These are phyloP conservation scores for Carex sylvatica DNA, from an alignment of 202 grass and related monocot genomes.

Conservation along the genomic window DNA sequence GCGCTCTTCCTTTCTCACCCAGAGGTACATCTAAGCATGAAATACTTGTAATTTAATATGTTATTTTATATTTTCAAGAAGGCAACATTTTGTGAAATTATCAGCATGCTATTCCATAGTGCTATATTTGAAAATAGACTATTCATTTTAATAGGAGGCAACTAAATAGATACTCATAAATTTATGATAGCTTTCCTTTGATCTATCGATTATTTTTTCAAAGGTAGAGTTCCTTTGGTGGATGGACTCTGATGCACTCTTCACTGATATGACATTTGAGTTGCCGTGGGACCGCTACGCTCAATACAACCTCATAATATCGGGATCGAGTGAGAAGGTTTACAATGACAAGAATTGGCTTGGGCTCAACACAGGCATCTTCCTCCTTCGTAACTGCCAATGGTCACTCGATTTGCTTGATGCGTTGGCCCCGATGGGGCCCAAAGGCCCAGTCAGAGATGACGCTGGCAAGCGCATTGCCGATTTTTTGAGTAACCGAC, in stretches of 20 bases:
- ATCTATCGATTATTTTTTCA: neutral
- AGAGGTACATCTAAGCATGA: constrained; percentile 26
- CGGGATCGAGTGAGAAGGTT: constrained; percentile 51
- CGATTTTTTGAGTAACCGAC: constrained; percentile 48
- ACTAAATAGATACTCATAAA: neutral
- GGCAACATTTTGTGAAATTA: neutral
- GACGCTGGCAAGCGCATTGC: constrained; percentile 54
- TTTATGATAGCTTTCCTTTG: neutral
- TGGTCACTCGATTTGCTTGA: constrained; percentile 87
- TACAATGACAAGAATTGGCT: constrained; percentile 66
- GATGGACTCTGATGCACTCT: constrained; percentile 83
- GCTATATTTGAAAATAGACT: neutral
- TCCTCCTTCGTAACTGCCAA: constrained; percentile 82
- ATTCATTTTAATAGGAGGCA: neutral
- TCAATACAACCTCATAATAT: constrained; percentile 47
- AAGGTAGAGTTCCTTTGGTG: constrained; percentile 76
- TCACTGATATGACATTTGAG: constrained; percentile 97
- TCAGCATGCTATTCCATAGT: neutral
- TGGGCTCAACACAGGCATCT: constrained; percentile 74
- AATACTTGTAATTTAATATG: neutral
- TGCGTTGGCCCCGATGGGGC: constrained; percentile 68
- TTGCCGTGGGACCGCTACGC: constrained; percentile 68
- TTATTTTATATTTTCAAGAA: neutral
- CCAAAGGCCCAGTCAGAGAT: constrained; percentile 52
- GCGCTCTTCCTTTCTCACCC: constrained; percentile 72